Conservation (phyloP, 768 basidiomycete species). For the Auricularia sp. region DNA sequence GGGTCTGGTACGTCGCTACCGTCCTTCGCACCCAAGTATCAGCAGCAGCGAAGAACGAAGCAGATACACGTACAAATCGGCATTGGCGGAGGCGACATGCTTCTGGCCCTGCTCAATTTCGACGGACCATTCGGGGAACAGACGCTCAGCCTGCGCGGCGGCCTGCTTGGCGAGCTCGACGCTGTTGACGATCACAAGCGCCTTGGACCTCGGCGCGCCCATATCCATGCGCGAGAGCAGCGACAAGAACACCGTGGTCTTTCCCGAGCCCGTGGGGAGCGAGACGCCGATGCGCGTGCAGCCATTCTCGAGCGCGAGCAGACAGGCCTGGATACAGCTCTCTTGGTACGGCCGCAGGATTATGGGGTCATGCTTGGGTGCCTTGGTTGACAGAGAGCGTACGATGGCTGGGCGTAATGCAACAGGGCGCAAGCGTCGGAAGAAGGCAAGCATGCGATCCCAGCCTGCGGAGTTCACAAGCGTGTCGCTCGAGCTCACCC, state of each 20-base stretch:
- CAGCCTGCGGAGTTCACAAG: neutral
- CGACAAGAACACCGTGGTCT: slow-evolving; percentile 86
- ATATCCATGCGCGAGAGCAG: slow-evolving; percentile 57
- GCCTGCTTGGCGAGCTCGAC: slow-evolving; percentile 86
- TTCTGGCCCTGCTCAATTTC: slow-evolving; percentile 86
- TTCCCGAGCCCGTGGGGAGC: slow-evolving; percentile 74
- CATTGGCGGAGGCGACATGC: slow-evolving; percentile 63
- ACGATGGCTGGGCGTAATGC: too few relatives aligned
- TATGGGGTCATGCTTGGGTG: neutral
- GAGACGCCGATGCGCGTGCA: slow-evolving; percentile 71
- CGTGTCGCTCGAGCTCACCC: neutral
- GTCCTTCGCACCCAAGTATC: slow-evolving; percentile 38
- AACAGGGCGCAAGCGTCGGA: too few relatives aligned
- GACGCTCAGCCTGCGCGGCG: slow-evolving; percentile 51
- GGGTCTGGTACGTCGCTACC: slow-evolving; percentile 82
- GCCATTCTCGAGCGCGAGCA: slow-evolving; percentile 59
- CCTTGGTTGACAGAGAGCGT: neutral
- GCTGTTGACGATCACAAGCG: slow-evolving; percentile 81
- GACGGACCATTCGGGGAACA: slow-evolving; percentile 66
- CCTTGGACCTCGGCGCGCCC: slow-evolving; percentile 33
- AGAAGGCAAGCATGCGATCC: too few relatives aligned
- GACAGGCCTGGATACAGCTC: slow-evolving; percentile 65
- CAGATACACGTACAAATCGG: slow-evolving; percentile 62
- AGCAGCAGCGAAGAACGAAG: neutral
- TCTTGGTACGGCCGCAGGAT: slow-evolving; percentile 79